Evolutionary conservation across 2,329 filamentous ascomycete genomes (phyloP).

Genomic region (Phaeomoniella chlamydospora): DNA sequence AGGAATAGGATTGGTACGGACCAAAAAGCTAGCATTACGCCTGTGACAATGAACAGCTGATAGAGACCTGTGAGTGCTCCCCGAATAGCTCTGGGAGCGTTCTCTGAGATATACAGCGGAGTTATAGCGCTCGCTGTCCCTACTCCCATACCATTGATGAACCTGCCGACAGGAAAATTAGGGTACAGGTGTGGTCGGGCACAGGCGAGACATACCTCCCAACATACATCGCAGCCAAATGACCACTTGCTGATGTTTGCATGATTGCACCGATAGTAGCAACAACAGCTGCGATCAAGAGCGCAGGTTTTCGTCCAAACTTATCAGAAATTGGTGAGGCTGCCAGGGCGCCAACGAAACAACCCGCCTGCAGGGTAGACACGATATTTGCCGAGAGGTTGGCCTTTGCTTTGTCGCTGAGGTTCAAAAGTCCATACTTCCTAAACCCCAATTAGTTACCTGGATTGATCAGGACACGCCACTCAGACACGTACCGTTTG

Average conservation of each 20-base stretch:
- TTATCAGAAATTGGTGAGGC: slow-evolving; percentile 23
- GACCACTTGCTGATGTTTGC: slow-evolving; percentile 47
- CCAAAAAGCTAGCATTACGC: slow-evolving; percentile 32
- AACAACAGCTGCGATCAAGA: slow-evolving; percentile 42
- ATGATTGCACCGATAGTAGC: slow-evolving; percentile 49
- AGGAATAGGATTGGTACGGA: no score
- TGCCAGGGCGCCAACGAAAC: slow-evolving; percentile 48
- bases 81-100: slow-evolving; percentile 42
- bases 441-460: slow-evolving; percentile 17
- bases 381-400: slow-evolving; percentile 54
- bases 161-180: slow-evolving; percentile 14
- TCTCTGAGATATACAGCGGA: slow-evolving; percentile 47
- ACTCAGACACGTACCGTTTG: slow-evolving; percentile 26
- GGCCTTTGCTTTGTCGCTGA: slow-evolving; percentile 26
- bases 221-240: slow-evolving; percentile 49
- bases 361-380: slow-evolving; percentile 55
- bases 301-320: slow-evolving; percentile 38
- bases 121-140: slow-evolving; percentile 41
- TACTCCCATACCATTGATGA: slow-evolving; percentile 38
- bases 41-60: slow-evolving; percentile 39
- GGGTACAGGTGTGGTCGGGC: slow-evolving; percentile 12
- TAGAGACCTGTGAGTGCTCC: slow-evolving; percentile 47
- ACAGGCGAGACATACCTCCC: slow-evolving; percentile 34
- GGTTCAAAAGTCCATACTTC: slow-evolving; percentile 35
- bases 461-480: not conserved